Base-by-base conservation (phyloP, 805 yeast genomes). In the Kazachstania martiniae region DNA sequence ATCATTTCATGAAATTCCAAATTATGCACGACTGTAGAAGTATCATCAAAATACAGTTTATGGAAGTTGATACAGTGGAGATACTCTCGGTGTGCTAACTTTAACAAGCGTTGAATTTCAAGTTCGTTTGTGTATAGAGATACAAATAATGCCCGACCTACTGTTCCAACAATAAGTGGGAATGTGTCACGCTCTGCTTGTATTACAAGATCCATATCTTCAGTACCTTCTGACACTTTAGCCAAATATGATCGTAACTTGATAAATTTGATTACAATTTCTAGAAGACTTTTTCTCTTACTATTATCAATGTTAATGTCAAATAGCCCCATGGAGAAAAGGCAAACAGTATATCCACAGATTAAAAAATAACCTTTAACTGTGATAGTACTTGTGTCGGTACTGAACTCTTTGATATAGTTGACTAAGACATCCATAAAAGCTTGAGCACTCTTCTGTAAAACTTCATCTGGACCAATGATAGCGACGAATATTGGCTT, bases 101-200 rank as follows among this genome's bases (percentile, higher is more conserved):
- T 62, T 8, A 76, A 61, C 13, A 66, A 44, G 25, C 63, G 57
- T 45, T 72, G 74, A 8, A 69, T 63, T 14, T 70, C 74, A 12
- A 64, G 47, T 25, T 64, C 68, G 29, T 70, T 69, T 0, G 74
- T 63, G 37, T 75, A 68, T 8, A 77, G 48, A 1, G 72, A 68
- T 15, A 72, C 44, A 19, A 72, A 58, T 19, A 73, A 44, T 4
- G 72, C 68, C 32, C 72, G 65, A 31, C 76, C 82, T 31, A 70
- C 51, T 4, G 63, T 48, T 4, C 63, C 55, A 8, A 63, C 49
- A 1, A 69, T 40, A 9, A 53, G 34, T 0, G 44, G 37, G 34
- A 67, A 64, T 8, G 58, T 49, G 2, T 34, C 25, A 8, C 32
- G 32, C 22, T 63, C 63, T 1, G 41, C 41, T 3, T 36, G 39